Conservation (phyloP, 2,329 filamentous ascomycete genomes). For the Hypoxylon sp. region DNA sequence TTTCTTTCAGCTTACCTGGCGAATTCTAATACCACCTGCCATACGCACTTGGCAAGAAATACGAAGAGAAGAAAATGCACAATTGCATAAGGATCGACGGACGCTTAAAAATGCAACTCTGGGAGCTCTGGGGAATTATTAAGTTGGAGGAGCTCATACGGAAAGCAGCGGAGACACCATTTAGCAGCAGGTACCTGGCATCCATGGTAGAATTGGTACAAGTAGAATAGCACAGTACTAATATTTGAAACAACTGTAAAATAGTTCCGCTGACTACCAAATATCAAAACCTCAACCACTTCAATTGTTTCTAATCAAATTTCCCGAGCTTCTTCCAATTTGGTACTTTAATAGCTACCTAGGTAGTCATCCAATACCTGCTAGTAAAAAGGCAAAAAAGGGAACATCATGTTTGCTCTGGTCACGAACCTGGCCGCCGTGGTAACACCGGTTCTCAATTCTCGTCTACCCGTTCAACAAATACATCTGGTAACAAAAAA, state of each 20-base stretch:
- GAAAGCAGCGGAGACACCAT: neutral
- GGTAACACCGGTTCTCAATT: slow-evolving; percentile 22
- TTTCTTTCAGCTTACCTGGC: slow-evolving; percentile 14
- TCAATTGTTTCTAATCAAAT: slow-evolving; percentile 5
- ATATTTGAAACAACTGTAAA: slow-evolving; percentile 1
- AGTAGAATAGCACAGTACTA: slow-evolving; percentile 11
- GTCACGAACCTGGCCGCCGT: slow-evolving; percentile 18
- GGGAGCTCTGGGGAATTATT: slow-evolving; percentile 15
- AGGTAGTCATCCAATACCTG: neutral
- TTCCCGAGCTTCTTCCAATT: slow-evolving; percentile 7
- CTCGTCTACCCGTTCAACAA: slow-evolving; percentile 18
- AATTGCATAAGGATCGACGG: slow-evolving; percentile 18
- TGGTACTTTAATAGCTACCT: no score
- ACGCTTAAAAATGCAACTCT: slow-evolving; percentile 10
- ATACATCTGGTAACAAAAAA: slow-evolving; percentile 25
- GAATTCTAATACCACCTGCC: neutral
- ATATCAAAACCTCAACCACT: neutral
- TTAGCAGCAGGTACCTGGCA: neutral
- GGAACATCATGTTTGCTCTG: slow-evolving; percentile 1
- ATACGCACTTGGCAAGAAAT: neutral
- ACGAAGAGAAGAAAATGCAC: neutral
- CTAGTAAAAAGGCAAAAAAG: neutral
- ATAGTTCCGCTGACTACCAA: neutral
- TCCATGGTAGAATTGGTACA: no score
- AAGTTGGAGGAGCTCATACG: slow-evolving; percentile 11